Base-by-base conservation (phyloP, 257 asterid genomes). In the Nicotiana tomentosiformis region DNA sequence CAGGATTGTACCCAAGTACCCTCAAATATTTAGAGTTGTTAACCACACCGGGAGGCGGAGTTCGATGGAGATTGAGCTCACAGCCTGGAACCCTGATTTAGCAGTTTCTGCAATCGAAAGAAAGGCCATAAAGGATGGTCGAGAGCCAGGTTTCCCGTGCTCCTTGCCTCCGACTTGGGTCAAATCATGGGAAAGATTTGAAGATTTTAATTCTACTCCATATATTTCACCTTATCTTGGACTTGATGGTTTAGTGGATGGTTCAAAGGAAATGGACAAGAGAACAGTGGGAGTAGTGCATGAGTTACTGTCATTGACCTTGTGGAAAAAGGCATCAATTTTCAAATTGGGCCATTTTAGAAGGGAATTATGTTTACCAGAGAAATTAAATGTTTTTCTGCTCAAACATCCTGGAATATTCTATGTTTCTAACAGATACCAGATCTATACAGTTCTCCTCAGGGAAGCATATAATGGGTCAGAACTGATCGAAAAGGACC, bases 1-100 rank as follows among this genome's bases (percentile, higher is more conserved):
- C 30, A 88, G 97, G 78, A 87, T 95, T 82, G 91, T 93, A 30
- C 97, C 98, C 7, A 95, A 94, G 84, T 91, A 95, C 81, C 77
- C 94, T 10, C 93, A 94, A 69, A 87, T 88, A 88, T 95, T 95
- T 86, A 87, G 91, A 57, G 85, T 91, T 74, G 64, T 93, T 77
- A 95, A 89, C 66, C 87, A 83, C 81, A 83, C 92, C 4, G 98
- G 97, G 84, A 91, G 90, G 84, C 87, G 96, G 81, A 91, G 93
- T 86, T 92, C 97, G 10, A 93, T 94, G 98, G 97, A 93, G 87
- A 87, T 94, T 65, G 96, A 94, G 86, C 98, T 95, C 57, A 86
- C 78, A 10, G 85, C 88, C 0, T 94, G 80, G 80, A 85, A 89
- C 76, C 95, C 91, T 8, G 89, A 92, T 69, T 85, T 88, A 43